phyloP scores from a whole-genome alignment of 352 stramenopile genomes.

The Pythium phragmiticola region DNA sequence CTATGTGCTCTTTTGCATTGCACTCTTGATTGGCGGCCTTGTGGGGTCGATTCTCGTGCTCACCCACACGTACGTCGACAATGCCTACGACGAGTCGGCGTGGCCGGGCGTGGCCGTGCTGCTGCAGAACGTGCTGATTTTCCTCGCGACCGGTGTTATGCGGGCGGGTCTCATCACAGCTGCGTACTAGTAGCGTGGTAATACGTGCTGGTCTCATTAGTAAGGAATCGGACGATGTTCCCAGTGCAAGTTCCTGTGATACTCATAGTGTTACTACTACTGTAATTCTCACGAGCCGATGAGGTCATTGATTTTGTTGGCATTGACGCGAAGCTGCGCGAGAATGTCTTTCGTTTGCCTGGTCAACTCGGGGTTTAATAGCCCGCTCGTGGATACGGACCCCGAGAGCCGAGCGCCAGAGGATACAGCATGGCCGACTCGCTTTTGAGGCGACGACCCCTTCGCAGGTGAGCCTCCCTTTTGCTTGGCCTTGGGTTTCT shows the following conservation, averaged over 20 bases:
- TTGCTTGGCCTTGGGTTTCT: neutral
- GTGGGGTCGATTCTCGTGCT: conserved; percentile 56
- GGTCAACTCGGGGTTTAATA: conserved; percentile 57
- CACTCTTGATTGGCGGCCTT: conserved; percentile 39
- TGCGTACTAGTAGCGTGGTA: neutral
- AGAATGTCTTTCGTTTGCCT: conserved; percentile 60
- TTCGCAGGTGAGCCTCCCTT: conserved; percentile 13
- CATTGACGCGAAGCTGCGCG: conserved; percentile 54
- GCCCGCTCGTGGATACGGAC: conserved; percentile 26
- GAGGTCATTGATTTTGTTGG: conserved; percentile 76
- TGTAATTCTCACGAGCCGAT: conserved; percentile 29
- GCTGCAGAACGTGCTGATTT: conserved; percentile 59
- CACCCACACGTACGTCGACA: conserved; percentile 59
- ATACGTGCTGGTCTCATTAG: no score
- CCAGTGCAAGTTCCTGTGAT: no score
- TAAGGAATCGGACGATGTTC: no score
- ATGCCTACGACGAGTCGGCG: conserved; percentile 48
- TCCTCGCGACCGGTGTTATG: conserved; percentile 62
- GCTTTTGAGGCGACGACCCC: neutral
- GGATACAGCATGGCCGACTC: neutral
- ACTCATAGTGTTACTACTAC: no score
- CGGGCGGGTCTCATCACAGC: conserved; percentile 43
- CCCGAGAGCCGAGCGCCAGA: conserved; percentile 12
- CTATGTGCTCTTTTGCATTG: conserved; percentile 57
- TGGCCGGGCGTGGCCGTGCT: conserved; percentile 61